These are phyloP conservation scores for Paxillus ammoniavirescens DNA, from an alignment of 768 basidiomycete species.

Conservation along the genomic window DNA sequence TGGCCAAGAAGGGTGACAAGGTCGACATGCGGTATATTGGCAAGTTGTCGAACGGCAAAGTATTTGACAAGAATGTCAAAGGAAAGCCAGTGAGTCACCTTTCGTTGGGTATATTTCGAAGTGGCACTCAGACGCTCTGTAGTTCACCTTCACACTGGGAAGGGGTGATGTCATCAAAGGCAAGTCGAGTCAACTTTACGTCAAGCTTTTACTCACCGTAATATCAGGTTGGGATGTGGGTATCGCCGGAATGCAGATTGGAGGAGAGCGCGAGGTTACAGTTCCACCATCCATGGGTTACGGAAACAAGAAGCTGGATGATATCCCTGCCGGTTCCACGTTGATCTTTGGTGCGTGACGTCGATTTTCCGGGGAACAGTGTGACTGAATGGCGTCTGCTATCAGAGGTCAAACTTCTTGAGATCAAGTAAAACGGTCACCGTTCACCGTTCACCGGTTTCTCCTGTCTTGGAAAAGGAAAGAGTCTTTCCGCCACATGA, in stretches of 20 bases:
- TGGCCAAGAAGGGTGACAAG: conserved; percentile 82
- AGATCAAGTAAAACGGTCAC: conserved; percentile 51
- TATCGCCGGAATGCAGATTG: conserved; percentile 87
- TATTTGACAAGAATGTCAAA: conserved; percentile 79
- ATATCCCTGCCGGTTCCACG: conserved; percentile 79
- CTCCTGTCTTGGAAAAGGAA: conserved; percentile 13
- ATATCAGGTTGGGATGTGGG: conserved; percentile 85
- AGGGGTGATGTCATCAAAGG: conserved; percentile 92
- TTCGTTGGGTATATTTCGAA: conserved; percentile 4
- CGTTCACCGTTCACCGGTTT: background rate
- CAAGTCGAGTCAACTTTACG: conserved; percentile 23
- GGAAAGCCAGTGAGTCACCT: conserved; percentile 73
- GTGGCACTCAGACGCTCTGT: conserved; percentile 1
- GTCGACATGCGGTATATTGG: conserved; percentile 92
- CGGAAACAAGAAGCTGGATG: conserved; percentile 57
- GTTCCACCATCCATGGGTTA: conserved; percentile 72
- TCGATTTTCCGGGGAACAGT: background rate
- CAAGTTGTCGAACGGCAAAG: conserved; percentile 72
- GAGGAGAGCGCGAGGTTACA: conserved; percentile 80
- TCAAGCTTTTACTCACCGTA: conserved; percentile 4
- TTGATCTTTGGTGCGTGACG: conserved; percentile 69
- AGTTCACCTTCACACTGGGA: conserved; percentile 82
- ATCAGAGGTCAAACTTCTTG: conserved; percentile 70
- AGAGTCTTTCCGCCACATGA: conserved; percentile 12
- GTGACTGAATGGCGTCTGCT: conserved; percentile 15